Percentiles rank a stretch among this genome's conserved stretches.
phyloP scores from a whole-genome alignment of 306 rosid genomes.

The Pterocarpus santalinus region DNA sequence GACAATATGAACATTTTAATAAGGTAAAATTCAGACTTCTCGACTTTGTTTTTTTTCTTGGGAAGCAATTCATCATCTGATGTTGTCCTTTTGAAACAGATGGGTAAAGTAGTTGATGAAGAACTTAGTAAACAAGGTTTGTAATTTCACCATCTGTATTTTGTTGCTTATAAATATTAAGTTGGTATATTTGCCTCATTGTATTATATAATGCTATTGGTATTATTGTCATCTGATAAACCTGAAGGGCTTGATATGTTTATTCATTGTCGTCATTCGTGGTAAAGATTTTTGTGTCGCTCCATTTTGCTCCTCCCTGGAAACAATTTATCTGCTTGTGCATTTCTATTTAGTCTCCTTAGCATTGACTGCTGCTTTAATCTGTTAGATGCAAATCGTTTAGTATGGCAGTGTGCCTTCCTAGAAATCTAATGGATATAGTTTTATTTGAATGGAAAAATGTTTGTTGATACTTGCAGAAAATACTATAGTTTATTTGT shows the following conservation, averaged over 20 bases:
- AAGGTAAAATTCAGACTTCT: slow-evolving; percentile 57
- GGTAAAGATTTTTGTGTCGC: neutral
- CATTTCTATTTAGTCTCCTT: slow-evolving; percentile 3
- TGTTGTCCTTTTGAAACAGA: slow-evolving; percentile 63
- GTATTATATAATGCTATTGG: neutral
- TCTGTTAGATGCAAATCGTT: neutral
- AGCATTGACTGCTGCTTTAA: neutral
- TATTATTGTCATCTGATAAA: slow-evolving; percentile 3
- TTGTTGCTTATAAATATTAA: neutral
- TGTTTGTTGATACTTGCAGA: slow-evolving; percentile 9
- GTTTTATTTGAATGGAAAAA: neutral
- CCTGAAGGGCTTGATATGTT: slow-evolving; percentile 12
- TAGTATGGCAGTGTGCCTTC: slow-evolving; percentile 1
- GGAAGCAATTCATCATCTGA: neutral
- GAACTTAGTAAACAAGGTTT: slow-evolving; percentile 76
- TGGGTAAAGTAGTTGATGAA: slow-evolving; percentile 74
- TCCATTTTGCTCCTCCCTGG: neutral
- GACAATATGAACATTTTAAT: slow-evolving; percentile 90
- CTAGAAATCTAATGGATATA: neutral
- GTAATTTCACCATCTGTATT: neutral
- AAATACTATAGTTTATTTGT: neutral
- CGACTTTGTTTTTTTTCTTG: neutral
- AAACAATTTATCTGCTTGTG: neutral
- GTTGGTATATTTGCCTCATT: slow-evolving; percentile 13
- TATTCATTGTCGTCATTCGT: neutral